Base-by-base conservation (phyloP, 2,329 filamentous ascomycete genomes). In the Penicillium expansum region DNA sequence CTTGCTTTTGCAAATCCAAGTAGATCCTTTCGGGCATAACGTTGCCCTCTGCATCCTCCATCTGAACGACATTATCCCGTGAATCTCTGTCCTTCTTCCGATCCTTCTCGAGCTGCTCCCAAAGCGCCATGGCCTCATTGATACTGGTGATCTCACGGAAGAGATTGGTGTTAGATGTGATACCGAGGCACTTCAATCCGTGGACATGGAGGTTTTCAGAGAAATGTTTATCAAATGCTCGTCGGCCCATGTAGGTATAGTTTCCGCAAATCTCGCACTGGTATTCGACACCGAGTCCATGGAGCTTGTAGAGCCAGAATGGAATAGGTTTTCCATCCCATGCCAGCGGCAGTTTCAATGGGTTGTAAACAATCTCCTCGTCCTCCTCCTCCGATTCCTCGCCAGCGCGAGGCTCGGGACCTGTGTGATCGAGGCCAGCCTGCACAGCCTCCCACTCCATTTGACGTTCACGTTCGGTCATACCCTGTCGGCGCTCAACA, bases 21-120 rank as follows among this genome's bases (percentile, higher is more conserved):
- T 97, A 99, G 53, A 99, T 93, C 82, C 96, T 96, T 78, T 97
- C 92, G 0, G 95, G 94, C 94, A 99, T 99, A 56, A 99, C 94
- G 69, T 99, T 97, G 45, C 94, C 94, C 72, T 96, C 90, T 0
- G 86, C 90, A 74, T 99, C 94, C 80, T 99, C 94, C 94, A 99
- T 99, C 80, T 99, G 92, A 48, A 97, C 91, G 10, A 99, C 85
- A 58, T 89, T 91, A 38, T 93, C 91, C 43, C 89, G 88, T 60
- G 88, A 86, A 0, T 88, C 81, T 72, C 86, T 88, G 62, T 86
- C 86, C 74, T 86, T 88, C 81, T 90, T 91, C 76, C 90, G 88
- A 64, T 96, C 92, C 56, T 86, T 81, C 72, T 95, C 89, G 24
- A 99, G 88, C 82, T 97, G 97, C 59, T 93, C 91, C 92, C 93